Base-by-base conservation (phyloP, 768 basidiomycete genomes). In the Kwoniella europaea region DNA sequence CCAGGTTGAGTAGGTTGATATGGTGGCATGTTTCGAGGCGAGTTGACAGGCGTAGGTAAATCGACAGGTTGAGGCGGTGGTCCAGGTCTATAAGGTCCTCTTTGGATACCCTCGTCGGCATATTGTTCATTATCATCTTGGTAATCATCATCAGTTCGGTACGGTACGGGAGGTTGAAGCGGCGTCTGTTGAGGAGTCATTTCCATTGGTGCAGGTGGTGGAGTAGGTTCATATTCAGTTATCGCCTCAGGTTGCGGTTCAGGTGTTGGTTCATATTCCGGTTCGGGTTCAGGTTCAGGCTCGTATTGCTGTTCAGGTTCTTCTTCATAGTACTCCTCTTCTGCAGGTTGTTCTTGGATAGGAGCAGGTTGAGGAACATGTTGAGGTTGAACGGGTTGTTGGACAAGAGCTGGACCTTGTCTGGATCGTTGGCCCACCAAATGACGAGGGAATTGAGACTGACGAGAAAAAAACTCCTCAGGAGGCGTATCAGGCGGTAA, bases 21-120 rank as follows among this genome's bases (percentile, higher is more conserved):
- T 10, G 56, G 67, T 18, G 73, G 74, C 54, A 67, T 60, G 41
- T 68, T 64, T 6, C 71, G 61, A 35, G 57, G 74, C 4, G 75
- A 72, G 22, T 71, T 65, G 63, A 81, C 78, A 53, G 80, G 80
- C 35, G 80, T 79, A 63, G 80, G 80, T 16, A 81, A 62, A 71
- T 81, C 74, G 44, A 81, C 78, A 57, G 76, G 78, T 64, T 76
- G 73, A 65, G 80, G 80, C 20, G 78, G 76, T 5, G 80, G 80
- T 18, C 68, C 60, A 41, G 43, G 65, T 41, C 69, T 68, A 44
- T 63, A 60, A 0, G 72, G 74, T 7, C 63, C 69, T 7, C 71
- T 57, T 12, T 60, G 53, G 15, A 46, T 13, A 20, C 67, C 63
- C 2, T 74, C 71, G 10, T 75, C 71, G n/a, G 69, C 63, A 60